Evolutionary conservation across 148 eudicot genomes (phyloP), one percentile per base, ranked within the genome.

Genomic region (Amaranthus cruentus): DNA sequence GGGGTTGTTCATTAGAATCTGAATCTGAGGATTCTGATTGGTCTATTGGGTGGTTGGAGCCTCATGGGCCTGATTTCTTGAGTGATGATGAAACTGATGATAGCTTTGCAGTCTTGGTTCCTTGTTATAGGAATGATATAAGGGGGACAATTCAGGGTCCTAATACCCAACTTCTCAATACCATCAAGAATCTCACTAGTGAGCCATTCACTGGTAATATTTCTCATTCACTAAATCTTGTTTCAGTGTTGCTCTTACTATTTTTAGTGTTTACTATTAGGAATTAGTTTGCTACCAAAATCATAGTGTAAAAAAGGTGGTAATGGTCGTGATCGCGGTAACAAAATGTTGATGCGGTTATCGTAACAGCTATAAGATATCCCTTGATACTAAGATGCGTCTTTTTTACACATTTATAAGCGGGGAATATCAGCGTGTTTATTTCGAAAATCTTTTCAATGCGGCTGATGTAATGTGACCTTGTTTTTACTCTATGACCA

Each of bases 1-100:
- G 98, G 70, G 88, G 87, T 57, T 71, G 91, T 69, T 80, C 91
- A 43, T 94, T 97, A 4, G 98, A 84, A 61, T 94, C 98, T 0
- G 97, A 91, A 77, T 91, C 98, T 49, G 97, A 89, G 72, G 97
- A 90, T 75, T 91, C 98, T 8, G 98, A 95, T 81, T 95, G 98
- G 97, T 90, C 98, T 2, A 85, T 95, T 44, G 98, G 97, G 77
- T 95, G 98, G 98, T 73, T 88, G 70, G 98, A 95, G 75, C 96
- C 96, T 1, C 97, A 90, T 73, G 91, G 90, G 63, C 85, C 96
- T 72, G 96, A 83, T 79, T 95, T 95, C 82, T 83, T 83, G 86
- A 87, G 90, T 78, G 97, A 91, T 54, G 96, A 90, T 68, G 97
- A 89, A 83, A 84, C 55, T 11, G 97, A 91, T 76, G 86, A 84